These are phyloP conservation scores for Capronia coronata DNA, from an alignment of 2,329 filamentous ascomycete species.

Conservation along the genomic window DNA sequence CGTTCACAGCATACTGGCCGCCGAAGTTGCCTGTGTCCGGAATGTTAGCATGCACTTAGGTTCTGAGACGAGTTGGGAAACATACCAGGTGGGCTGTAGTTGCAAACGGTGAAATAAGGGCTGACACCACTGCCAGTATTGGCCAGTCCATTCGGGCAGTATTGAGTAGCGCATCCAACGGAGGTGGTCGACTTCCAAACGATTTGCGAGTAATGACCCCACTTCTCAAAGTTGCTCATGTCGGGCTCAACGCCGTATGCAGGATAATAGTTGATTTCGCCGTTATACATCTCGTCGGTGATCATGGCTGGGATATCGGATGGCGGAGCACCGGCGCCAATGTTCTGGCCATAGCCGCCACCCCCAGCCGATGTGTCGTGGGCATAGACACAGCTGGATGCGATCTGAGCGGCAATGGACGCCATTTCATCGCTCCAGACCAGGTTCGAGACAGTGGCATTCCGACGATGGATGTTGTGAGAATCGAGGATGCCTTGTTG, in stretches of 20 bases:
- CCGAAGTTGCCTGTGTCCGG: conserved; percentile 48
- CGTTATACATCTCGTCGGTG: conserved; percentile 83
- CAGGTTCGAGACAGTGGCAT: conserved; percentile 65
- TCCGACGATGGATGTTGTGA: conserved; percentile 81
- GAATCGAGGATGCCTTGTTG: conserved; percentile 48
- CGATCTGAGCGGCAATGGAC: conserved; percentile 57
- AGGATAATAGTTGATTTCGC: conserved; percentile 57
- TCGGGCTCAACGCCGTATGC: conserved; percentile 57
- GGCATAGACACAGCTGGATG: conserved; percentile 61
- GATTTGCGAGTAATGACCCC: conserved; percentile 71
- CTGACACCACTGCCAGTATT: conserved; percentile 39
- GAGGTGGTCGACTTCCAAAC: conserved; percentile 59
- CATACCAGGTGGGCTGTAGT: conserved; percentile 71
- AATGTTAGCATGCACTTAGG: conserved; percentile 5
- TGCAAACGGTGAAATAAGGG: conserved; percentile 78
- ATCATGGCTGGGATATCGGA: conserved; percentile 60
- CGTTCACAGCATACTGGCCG: conserved; percentile 49
- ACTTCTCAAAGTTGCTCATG: conserved; percentile 56
- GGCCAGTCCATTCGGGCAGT: conserved; percentile 40
- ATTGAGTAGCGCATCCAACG: conserved; percentile 56
- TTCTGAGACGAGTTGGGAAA: conserved; percentile 11
- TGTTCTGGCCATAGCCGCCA: conserved; percentile 82
- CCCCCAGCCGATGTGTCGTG: conserved; percentile 69
- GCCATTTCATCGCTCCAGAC: conserved; percentile 61
- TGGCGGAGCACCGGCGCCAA: conserved; percentile 61